These are phyloP conservation scores for Xerocomus potaroensis DNA, from an alignment of 768 basidiomycete genomes.

Conservation along the genomic window DNA sequence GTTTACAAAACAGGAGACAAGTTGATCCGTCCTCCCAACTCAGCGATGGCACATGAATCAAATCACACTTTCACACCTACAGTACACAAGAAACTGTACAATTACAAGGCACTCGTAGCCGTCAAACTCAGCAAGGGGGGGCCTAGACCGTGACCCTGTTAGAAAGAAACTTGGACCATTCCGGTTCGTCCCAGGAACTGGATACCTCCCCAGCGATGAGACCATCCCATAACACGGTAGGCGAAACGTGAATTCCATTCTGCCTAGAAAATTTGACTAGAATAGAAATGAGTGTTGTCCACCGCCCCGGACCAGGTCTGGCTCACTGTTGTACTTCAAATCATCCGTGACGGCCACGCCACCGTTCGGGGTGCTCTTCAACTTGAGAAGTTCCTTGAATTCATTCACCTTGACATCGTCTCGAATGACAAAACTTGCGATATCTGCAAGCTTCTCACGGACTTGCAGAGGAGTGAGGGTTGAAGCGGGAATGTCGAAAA, in stretches of 20 bases:
- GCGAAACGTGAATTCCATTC: slow-evolving; percentile 90
- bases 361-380: slow-evolving; percentile 67
- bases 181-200: slow-evolving; percentile 75
- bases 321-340: slow-evolving; percentile 82
- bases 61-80: background rate
- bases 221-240: slow-evolving; percentile 77
- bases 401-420: slow-evolving; percentile 40
- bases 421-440: slow-evolving; percentile 54
- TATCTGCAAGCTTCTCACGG: slow-evolving; percentile 63
- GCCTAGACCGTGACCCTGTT: slow-evolving; percentile 46
- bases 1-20: too few species aligned
- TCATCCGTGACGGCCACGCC: slow-evolving; percentile 81
- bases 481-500: slow-evolving; percentile 71
- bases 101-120: background rate
- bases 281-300: background rate
- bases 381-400: slow-evolving; percentile 58
- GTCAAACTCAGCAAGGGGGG: background rate
- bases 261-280: slow-evolving; percentile 88
- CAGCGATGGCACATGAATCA: too few species aligned
- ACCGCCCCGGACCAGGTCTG: background rate
- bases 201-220: slow-evolving; percentile 67
- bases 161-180: slow-evolving; percentile 76
- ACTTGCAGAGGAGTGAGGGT: slow-evolving; percentile 65
- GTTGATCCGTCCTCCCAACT: too few species aligned
- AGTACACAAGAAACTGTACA: too few species aligned